Evolutionary conservation across 495 filamentous ascomycete genomes (phyloP).

Genomic region (Trichoderma gamsii): DNA sequence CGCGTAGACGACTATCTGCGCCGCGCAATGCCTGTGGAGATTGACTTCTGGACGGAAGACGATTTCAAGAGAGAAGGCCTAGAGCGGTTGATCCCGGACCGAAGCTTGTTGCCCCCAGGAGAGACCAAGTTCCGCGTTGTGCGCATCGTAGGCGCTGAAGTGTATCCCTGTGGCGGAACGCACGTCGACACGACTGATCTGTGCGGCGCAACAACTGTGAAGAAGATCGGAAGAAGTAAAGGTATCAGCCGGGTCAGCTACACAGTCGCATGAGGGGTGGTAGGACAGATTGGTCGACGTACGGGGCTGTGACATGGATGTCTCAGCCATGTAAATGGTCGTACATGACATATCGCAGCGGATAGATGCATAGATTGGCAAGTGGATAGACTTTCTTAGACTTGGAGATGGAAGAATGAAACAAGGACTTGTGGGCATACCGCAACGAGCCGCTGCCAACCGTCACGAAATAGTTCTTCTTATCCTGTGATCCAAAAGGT

Average conservation of each 20-base stretch:
- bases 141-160: constrained; percentile 51
- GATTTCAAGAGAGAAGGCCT: constrained; percentile 42
- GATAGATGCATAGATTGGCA: not conserved
- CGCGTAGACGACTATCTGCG: constrained; percentile 46
- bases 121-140: constrained; percentile 47
- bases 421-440: not conserved
- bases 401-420: not conserved
- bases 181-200: constrained; percentile 50
- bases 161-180: constrained; percentile 61
- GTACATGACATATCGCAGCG: not conserved
- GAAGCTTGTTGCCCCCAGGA: constrained; percentile 33
- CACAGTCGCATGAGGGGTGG: constrained; percentile 29
- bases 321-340: not conserved
- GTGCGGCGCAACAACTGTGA: constrained; percentile 50
- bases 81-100: constrained; percentile 45
- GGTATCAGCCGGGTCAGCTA: constrained; percentile 52
- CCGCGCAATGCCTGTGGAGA: constrained; percentile 46
- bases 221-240: constrained; percentile 54
- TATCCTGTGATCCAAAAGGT: not conserved
- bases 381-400: not conserved
- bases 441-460: not conserved
- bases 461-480: not conserved
- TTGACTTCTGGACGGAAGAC: constrained; percentile 55
- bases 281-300: not conserved
- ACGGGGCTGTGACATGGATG: not conserved